Evolutionary conservation across 768 basidiomycete species (phyloP), one percentile per base, ranked within the genome.

Genomic region (Cyathus striatus): DNA sequence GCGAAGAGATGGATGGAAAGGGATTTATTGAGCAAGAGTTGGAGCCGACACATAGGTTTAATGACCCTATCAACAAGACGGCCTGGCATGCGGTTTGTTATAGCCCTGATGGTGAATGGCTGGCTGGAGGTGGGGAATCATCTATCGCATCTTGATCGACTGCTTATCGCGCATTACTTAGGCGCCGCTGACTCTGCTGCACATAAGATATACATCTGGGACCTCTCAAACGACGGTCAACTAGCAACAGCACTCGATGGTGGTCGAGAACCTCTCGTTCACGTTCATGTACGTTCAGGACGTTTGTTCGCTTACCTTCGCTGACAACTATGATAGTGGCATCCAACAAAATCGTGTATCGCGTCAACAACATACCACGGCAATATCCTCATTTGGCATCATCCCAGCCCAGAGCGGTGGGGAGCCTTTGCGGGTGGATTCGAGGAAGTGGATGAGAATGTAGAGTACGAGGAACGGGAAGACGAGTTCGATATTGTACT

Each of bases 151-250:
- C n/a, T n/a, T n/a, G n/a, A n/a, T n/a, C n/a, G n/a, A 14, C 42
- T 41, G 20, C 43, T 38, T 22, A 20, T 34, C 30, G 5, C 1
- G 13, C 5, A 32, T 26, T 40, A 18, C 25, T 47, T 45, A 83
- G 89, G 93, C 30, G 90, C 96, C 1, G 95, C 90, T 1, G 90
- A 95, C 58, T 85, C 92, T 23, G 89, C 90, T 1, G 76, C 85
- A 0, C 96, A 98, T 62, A 94, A 95, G 57, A 90, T 99, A 33
- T 97, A 94, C 60, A 83, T 99, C 37, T 99, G 96, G 96, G 94
- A 98, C 61, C 78, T 93, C 18, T 84, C 83, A 3, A 86, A 88
- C 47, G 88, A 90, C 41, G 88, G 88, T 1, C 83, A 84, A 38
- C 81, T 98, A 52, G 81, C 86, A 2, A 90, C 80, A 49, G 84